phyloP scores from a whole-genome alignment of 2,329 filamentous ascomycete species.

The Aspergillus persii region DNA sequence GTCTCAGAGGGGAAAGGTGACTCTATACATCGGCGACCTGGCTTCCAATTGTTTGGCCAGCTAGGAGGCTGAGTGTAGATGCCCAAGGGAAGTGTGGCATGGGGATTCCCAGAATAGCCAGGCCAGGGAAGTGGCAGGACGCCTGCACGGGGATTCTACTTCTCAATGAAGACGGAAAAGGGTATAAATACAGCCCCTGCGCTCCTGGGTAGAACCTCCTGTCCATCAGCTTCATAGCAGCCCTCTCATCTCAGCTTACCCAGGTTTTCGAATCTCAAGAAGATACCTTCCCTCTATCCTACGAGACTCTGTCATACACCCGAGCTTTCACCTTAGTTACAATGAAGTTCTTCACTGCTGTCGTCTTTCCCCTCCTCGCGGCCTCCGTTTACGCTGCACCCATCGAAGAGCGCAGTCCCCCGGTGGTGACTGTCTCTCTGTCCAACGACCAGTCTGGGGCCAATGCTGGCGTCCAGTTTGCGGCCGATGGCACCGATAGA shows the following conservation, averaged over 20 bases:
- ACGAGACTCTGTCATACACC: background rate
- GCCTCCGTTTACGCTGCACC: conserved; percentile 17
- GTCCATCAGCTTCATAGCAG: background rate
- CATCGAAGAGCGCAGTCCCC: conserved; percentile 3
- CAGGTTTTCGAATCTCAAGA: background rate
- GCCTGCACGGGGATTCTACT: background rate
- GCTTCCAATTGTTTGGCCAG: background rate
- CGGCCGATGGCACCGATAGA: conserved; percentile 19
- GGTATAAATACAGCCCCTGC: background rate
- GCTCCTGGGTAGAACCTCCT: background rate
- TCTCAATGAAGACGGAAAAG: background rate
- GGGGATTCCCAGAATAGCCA: background rate
- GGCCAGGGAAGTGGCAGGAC: background rate
- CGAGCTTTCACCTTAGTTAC: conserved; percentile 1
- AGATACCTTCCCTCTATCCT: background rate
- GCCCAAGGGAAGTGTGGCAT: background rate
- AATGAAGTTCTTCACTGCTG: conserved; percentile 21
- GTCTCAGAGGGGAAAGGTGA: background rate
- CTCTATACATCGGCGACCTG: background rate
- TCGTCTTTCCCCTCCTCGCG: conserved; percentile 18
- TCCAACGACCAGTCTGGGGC: conserved; percentile 26
- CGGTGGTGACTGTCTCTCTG: conserved; percentile 24
- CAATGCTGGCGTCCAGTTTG: conserved; percentile 19
- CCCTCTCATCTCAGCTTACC: background rate
- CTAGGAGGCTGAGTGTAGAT: background rate